Conservation (phyloP, 352 stramenopile genomes). For the Globisporangium camurandrum region DNA sequence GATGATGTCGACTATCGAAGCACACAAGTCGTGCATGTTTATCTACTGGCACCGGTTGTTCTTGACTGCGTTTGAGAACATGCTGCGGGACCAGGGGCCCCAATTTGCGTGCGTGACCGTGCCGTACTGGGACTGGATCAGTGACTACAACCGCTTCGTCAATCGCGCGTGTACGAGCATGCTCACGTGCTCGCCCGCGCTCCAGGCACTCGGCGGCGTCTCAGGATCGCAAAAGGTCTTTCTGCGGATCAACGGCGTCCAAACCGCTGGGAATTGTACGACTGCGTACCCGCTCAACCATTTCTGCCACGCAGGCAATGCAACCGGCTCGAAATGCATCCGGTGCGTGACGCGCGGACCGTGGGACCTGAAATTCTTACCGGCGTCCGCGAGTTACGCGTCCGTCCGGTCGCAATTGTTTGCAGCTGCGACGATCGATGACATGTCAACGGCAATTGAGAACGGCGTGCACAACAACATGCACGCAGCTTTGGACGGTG, state of each 20-base stretch:
- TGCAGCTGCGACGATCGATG: conserved; percentile 20
- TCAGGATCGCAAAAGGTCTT: conserved; percentile 10
- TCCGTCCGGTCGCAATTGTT: conserved; percentile 46
- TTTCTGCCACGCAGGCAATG: conserved; percentile 36
- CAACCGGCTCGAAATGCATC: conserved; percentile 19
- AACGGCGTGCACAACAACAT: conserved; percentile 43
- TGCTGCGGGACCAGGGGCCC: conserved; percentile 49
- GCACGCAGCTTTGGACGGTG: conserved; percentile 28
- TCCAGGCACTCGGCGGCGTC: conserved; percentile 34
- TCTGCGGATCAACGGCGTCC: conserved; percentile 25
- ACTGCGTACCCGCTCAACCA: conserved; percentile 20
- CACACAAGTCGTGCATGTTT: conserved; percentile 68
- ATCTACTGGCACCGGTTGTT: conserved; percentile 76
- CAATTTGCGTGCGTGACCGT: conserved; percentile 65
- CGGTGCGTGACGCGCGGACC: conserved; percentile 31
- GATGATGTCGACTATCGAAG: conserved; percentile 38
- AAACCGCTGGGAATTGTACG: conserved; percentile 25
- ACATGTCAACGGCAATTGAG: conserved; percentile 19
- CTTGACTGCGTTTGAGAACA: conserved; percentile 71
- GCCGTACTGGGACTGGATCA: conserved; percentile 77
- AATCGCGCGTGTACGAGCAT: conserved; percentile 36
- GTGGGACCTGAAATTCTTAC: conserved; percentile 18
- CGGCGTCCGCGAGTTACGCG: conserved; percentile 22
- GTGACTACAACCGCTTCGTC: conserved; percentile 26
- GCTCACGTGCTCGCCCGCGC: conserved; percentile 27